Conservation (phyloP, 164 flowering plant species). For the grape (Vitis vinifera) region ASM3070453v1 NC_081812.1:23318001-23318500, state of each 20-base stretch:
- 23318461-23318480: conserved; percentile 8
- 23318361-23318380: conserved; percentile 96
- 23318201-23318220: conserved; percentile 93
- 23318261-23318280: conserved; percentile 15
- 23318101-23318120: conserved; percentile 90
- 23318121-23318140: conserved; percentile 88
- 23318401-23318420: conserved; percentile 99
- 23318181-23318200: conserved; percentile 94
- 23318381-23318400: conserved; percentile 91
- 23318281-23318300: not conserved
- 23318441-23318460: conserved; percentile 99
- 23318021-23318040: conserved; percentile 75
- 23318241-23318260: conserved; percentile 52
- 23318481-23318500: not conserved
- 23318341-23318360: conserved; percentile 80
- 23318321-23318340: conserved; percentile 10
- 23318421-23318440: conserved; percentile 97
- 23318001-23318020: conserved; percentile 83
- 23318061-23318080: conserved; percentile 85
- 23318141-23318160: conserved; percentile 91
- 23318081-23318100: conserved; percentile 87
- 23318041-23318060: conserved; percentile 88
- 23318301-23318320: not conserved
- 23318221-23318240: conserved; percentile 74
- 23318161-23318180: conserved; percentile 99